Evolutionary conservation across 106 monocot genomes (phyloP).

Genomic region (Dendrobium catenatum): DNA sequence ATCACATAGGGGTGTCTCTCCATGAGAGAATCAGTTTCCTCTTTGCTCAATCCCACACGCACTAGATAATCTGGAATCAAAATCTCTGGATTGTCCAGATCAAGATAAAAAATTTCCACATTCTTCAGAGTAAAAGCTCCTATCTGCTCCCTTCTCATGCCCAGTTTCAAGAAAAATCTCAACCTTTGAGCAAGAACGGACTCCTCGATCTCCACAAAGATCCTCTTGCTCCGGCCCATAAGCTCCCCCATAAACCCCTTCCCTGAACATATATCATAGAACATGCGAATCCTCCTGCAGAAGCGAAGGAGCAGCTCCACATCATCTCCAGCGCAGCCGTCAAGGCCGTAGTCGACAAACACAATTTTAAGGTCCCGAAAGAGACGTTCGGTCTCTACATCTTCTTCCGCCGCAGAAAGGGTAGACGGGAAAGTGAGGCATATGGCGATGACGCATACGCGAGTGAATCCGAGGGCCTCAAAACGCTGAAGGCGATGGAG

Average conservation of each 20-base stretch:
- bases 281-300: constrained; percentile 44
- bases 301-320: constrained; percentile 38
- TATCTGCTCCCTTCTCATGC: constrained; percentile 44
- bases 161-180: constrained; percentile 52
- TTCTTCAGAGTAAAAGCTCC: constrained; percentile 36
- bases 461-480: constrained; percentile 33
- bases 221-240: constrained; percentile 25
- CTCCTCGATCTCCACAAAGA: constrained; percentile 40
- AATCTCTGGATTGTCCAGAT: constrained; percentile 34
- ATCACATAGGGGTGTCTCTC: constrained; percentile 39
- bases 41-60: constrained; percentile 26
- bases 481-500: constrained; percentile 14
- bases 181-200: constrained; percentile 31
- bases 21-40: constrained; percentile 14
- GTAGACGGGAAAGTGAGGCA: constrained; percentile 64
- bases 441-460: constrained; percentile 39
- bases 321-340: constrained; percentile 23
- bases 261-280: constrained; percentile 54
- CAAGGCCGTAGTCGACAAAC: constrained; percentile 27
- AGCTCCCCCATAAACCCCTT: constrained; percentile 50
- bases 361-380: constrained; percentile 35
- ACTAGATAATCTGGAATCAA: constrained; percentile 47
- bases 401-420: constrained; percentile 5
- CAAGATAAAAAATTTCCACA: constrained; percentile 35
- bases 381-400: constrained; percentile 13